Evolutionary conservation across 148 eudicot species (phyloP).

Genomic region (Pharnaceum exiguum): DNA sequence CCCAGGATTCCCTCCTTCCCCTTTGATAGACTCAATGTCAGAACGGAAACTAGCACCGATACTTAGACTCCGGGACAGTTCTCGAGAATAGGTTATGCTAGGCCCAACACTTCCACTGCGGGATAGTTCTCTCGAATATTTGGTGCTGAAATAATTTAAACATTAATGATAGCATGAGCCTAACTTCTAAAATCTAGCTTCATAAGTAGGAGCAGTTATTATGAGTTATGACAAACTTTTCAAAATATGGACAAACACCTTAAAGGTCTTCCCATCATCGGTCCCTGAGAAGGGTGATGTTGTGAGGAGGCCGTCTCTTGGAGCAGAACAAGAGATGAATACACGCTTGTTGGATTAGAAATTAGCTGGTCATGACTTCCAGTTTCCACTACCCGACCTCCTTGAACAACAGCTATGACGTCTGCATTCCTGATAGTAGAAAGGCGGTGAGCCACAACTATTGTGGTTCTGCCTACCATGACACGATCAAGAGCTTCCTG

Average conservation of each 20-base stretch:
- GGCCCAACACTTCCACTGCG: constrained; percentile 62
- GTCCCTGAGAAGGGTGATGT: constrained; percentile 43
- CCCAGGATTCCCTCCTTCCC: constrained; percentile 37
- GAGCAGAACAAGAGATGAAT: constrained; percentile 76
- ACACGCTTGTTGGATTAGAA: constrained; percentile 58
- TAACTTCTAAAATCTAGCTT: too few species aligned
- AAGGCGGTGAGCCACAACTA: constrained; percentile 88
- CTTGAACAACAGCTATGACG: constrained; percentile 81
- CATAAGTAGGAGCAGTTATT: too few species aligned
- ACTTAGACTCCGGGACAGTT: constrained; percentile 66
- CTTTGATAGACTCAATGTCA: constrained; percentile 58
- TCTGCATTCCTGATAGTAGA: constrained; percentile 94
- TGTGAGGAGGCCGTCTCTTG: constrained; percentile 65
- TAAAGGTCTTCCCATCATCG: constrained; percentile 43
- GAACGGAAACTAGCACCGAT: constrained; percentile 79
- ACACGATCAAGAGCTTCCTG: constrained; percentile 97
- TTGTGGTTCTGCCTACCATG: constrained; percentile 93
- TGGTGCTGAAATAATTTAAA: constrained; percentile 37
- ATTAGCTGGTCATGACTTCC: constrained; percentile 94
- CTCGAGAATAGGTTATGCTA: constrained; percentile 85
- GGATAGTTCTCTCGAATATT: constrained; percentile 68
- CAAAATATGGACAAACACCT: constrained; percentile 37
- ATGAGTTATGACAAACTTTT: not conserved
- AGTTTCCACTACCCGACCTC: constrained; percentile 75
- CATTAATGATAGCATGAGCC: not conserved